Evolutionary conservation across 208 protist species (phyloP).

Genomic region (Angomonas desouzai): DNA sequence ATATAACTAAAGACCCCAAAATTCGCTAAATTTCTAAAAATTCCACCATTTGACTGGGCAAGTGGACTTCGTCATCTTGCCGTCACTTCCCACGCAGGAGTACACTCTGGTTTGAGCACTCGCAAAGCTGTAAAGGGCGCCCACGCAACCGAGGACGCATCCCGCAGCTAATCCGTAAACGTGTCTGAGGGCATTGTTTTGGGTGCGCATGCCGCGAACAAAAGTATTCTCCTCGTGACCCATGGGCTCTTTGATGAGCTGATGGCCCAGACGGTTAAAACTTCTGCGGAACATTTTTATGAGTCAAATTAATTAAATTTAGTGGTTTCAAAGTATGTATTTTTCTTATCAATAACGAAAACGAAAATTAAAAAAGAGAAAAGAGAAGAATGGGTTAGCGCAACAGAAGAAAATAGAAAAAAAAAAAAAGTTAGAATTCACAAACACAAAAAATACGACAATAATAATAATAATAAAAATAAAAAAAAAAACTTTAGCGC

Average conservation of each 20-base stretch:
- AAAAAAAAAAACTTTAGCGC: constrained; percentile 11
- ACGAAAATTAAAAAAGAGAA: constrained; percentile 9
- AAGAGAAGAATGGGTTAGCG: constrained; percentile 8
- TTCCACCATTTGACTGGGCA: constrained; percentile 78
- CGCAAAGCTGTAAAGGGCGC: constrained; percentile 57
- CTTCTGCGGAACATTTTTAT: constrained; percentile 58
- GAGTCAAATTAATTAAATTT: constrained; percentile 3
- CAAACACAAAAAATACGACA: constrained; percentile 13
- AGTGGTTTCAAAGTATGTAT: too few relatives aligned
- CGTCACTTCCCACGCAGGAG: constrained; percentile 47
- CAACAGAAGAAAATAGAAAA: constrained; percentile 9
- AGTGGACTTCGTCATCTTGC: constrained; percentile 53
- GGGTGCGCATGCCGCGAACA: constrained; percentile 56
- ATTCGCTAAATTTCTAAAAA: constrained; percentile 31
- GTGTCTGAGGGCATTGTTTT: constrained; percentile 54
- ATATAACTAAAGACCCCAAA: too few relatives aligned
- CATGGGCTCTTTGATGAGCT: constrained; percentile 89
- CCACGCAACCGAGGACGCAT: constrained; percentile 49
- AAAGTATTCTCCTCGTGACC: constrained; percentile 85
- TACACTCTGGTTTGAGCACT: constrained; percentile 51
- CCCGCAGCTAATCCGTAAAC: constrained; percentile 41
- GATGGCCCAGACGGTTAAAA: constrained; percentile 56
- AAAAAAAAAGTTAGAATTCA: constrained; percentile 5
- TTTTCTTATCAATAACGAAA: neutral
- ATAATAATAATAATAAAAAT: constrained; percentile 16